Evolutionary conservation across 148 eudicot species (phyloP).

Genomic region (Arctostaphylos glauca): DNA sequence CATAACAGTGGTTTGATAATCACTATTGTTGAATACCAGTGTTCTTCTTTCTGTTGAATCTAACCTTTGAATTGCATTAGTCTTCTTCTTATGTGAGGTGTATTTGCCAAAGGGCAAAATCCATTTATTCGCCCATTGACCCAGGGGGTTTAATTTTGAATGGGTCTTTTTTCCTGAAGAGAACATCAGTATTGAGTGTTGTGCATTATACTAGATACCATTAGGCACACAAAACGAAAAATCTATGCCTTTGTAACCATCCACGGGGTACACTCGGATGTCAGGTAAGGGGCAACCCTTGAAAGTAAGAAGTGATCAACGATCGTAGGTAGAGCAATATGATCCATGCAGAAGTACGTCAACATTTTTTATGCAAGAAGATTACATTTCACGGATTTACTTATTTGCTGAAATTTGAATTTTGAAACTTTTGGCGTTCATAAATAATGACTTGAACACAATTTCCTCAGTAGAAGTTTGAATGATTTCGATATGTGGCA

Average conservation of each 20-base stretch:
- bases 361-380: background rate
- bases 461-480: background rate
- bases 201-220: no score
- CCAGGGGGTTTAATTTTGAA: no score
- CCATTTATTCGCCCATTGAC: background rate
- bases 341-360: background rate
- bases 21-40: no score
- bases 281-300: background rate
- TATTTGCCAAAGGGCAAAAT: background rate
- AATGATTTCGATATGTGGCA: background rate
- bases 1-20: background rate
- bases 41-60: background rate
- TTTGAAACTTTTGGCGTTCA: no score
- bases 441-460: background rate
- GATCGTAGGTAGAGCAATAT: background rate
- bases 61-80: background rate
- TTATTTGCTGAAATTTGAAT: no score
- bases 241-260: background rate
- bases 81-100: background rate
- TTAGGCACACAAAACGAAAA: no score
- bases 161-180: background rate
- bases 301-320: background rate
- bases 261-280: background rate
- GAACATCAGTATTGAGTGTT: no score
- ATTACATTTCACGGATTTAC: background rate